These are phyloP conservation scores for Toxicodendron radicans DNA, from an alignment of 345 rosid species.

Conservation along the genomic window DNA sequence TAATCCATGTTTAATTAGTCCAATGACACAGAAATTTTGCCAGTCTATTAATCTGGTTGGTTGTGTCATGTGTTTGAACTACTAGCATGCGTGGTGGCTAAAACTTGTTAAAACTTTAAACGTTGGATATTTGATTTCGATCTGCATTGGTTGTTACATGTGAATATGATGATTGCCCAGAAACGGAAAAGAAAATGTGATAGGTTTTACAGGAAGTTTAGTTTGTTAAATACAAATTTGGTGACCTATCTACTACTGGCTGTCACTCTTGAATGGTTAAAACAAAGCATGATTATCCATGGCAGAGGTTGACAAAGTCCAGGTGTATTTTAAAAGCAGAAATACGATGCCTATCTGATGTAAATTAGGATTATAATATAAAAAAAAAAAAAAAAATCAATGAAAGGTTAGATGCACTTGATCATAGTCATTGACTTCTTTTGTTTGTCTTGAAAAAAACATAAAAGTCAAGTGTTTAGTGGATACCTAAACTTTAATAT, in stretches of 20 bases:
- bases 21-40: neutral
- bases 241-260: slow-evolving; percentile 27
- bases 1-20: neutral
- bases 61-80: slow-evolving; percentile 9
- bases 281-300: slow-evolving; percentile 8
- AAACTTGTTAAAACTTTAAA: neutral
- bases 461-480: neutral
- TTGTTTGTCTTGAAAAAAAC: neutral
- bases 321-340: neutral
- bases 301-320: neutral
- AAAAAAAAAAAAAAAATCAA: neutral
- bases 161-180: slow-evolving; percentile 2
- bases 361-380: neutral
- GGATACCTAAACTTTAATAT: neutral
- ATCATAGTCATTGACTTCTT: neutral
- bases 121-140: neutral
- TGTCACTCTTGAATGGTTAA: slow-evolving; percentile 10
- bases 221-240: slow-evolving; percentile 20
- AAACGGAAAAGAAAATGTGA: neutral
- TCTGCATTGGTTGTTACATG: slow-evolving; percentile 1
- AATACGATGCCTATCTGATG: neutral
- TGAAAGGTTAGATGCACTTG: neutral
- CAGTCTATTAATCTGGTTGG: neutral
- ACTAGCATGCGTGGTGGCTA: too few relatives aligned
- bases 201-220: slow-evolving; percentile 7